Percentiles rank a stretch among this genome's conserved stretches.
These are phyloP conservation scores for Lagerstroemia speciosa DNA, from an alignment of 345 rosid species.

Conservation along the genomic window DNA sequence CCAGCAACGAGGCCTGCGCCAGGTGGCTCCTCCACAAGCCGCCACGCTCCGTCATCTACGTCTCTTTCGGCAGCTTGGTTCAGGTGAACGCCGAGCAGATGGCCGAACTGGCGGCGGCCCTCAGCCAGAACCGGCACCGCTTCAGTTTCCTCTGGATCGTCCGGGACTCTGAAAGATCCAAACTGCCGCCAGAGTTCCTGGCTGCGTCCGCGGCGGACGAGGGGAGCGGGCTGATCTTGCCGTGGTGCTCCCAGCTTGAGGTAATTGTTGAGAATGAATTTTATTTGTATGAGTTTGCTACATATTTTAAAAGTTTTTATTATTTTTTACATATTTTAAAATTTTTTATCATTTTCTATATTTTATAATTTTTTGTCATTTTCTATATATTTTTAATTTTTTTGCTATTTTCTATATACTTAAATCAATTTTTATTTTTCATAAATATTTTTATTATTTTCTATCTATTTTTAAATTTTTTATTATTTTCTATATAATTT, in stretches of 20 bases:
- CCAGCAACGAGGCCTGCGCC: background rate
- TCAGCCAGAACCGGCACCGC: conserved; percentile 9
- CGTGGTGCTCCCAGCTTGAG: conserved; percentile 25
- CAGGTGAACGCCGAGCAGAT: conserved; percentile 12
- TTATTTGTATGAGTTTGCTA: too few species aligned
- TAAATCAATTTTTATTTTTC: too few species aligned
- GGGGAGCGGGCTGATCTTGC: conserved; percentile 12
- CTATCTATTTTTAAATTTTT: too few species aligned
- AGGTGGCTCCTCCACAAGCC: conserved; percentile 20
- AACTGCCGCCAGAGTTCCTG: conserved; percentile 10
- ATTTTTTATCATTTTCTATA: too few species aligned
- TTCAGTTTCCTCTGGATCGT: conserved; percentile 21
- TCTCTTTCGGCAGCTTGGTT: conserved; percentile 26
- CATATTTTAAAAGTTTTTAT: too few species aligned
- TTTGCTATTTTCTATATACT: too few species aligned
- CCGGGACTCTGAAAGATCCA: conserved; percentile 8
- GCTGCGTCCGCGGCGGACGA: conserved; percentile 10
- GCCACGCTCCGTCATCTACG: conserved; percentile 16
- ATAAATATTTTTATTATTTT: too few species aligned
- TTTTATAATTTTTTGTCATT: too few species aligned
- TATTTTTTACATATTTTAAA: too few species aligned
- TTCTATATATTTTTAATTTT: too few species aligned
- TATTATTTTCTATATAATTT: too few species aligned
- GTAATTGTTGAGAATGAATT: too few species aligned
- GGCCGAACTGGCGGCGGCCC: conserved; percentile 17